These are phyloP conservation scores for Golubevia sp. DNA, from an alignment of 1,284 basidiomycete species.

Conservation along the genomic window DNA sequence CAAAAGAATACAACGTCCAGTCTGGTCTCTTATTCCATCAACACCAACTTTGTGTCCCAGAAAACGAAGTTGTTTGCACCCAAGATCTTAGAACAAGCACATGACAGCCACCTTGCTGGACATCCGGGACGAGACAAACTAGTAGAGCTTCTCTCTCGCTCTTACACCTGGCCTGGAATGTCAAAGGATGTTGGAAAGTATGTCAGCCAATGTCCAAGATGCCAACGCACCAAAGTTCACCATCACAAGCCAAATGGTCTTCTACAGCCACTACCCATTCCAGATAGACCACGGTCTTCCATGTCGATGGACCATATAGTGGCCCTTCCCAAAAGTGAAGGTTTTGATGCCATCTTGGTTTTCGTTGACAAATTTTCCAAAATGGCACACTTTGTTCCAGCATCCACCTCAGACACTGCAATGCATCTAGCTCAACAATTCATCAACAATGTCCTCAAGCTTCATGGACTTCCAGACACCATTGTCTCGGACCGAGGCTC, in stretches of 20 bases:
- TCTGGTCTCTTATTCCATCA: not conserved
- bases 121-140: conserved; percentile 6
- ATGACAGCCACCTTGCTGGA: conserved; percentile 5
- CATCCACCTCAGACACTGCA: conserved; percentile 54
- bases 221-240: no score
- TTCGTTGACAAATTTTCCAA: conserved; percentile 11
- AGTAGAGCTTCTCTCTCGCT: no score
- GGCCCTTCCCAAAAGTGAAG: not conserved
- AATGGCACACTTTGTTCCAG: conserved; percentile 41
- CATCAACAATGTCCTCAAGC: conserved; percentile 62
- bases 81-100: not conserved
- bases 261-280: no score
- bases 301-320: conserved; percentile 9
- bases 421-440: conserved; percentile 63
- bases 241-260: no score
- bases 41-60: conserved; percentile 3
- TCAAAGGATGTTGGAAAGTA: no score
- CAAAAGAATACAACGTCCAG: no score
- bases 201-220: no score
- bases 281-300: no score
- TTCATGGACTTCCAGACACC: conserved; percentile 63
- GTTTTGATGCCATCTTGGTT: conserved; percentile 9
- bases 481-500: conserved; percentile 65
- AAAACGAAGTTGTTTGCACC: conserved; percentile 1
- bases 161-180: no score